Evolutionary conservation across 2,329 filamentous ascomycete species (phyloP), one percentile per base, ranked within the genome.

Genomic region (Neophaeococcomyces mojaviensis): DNA sequence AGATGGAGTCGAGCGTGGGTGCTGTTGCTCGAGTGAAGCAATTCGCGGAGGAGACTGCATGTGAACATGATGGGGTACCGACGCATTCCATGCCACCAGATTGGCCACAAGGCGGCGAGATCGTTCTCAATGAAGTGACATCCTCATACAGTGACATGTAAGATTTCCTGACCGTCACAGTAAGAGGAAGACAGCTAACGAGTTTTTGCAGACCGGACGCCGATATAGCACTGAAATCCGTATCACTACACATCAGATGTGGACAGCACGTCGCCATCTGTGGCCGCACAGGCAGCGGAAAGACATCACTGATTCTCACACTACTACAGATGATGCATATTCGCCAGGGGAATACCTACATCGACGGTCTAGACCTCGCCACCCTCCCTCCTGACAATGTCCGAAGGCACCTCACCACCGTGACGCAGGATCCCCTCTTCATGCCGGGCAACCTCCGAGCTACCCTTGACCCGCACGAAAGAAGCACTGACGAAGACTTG

Each of bases 1-100:
- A 68, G 34, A 61, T 81, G 13, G 78, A 81, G 52, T 80, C 76
- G 0, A 69, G 71, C 31, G 70, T 81, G 36, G 77, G 77, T 6
- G 76, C 76, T 8, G 68, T 81, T 7, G 65, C 71, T 3, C 67
- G 78, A 18, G 67, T 79, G 50, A 75, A 73, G 56, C 66, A 68
- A n/a, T 79, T 79, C 50, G 67, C 65, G 1, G 63, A 65, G 5
- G 65, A 63, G 24, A 67, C 69, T 1, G 55, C 65, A 8, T 64
- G 63, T 1, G 73, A 77, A 52, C 64, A 75, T 38, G 59, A 59
- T 36, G 57, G 58, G 5, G 58, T 53, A 2, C 72, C 77, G 51
- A 60, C 20, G 15, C 32, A 48, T 4, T 8, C n/a, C 9, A 22
- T 47, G 20, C 40, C 20, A 4, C 13, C 38, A 4, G 31, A 44